Conservation (phyloP, 345 rosid species). For the Iberis pinnata region DNA sequence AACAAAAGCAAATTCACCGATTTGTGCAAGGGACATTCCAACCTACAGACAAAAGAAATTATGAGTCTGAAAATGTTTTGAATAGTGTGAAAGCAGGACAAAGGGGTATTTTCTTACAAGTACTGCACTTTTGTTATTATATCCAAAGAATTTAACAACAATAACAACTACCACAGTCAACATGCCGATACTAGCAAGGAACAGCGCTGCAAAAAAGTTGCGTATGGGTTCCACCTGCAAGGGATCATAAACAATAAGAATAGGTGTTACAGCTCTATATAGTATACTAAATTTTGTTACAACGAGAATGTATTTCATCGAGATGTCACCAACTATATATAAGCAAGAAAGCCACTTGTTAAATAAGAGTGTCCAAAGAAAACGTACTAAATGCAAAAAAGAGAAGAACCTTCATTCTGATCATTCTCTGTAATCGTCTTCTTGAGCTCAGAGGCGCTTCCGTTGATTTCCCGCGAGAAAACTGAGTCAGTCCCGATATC, state of each 20-base stretch:
- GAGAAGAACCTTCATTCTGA: constrained; percentile 49
- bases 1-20: constrained; percentile 87
- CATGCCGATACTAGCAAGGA: constrained; percentile 93
- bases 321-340: background rate
- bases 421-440: constrained; percentile 63
- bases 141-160: constrained; percentile 82
- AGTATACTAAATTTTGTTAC: background rate
- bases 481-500: constrained; percentile 20
- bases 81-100: constrained; percentile 14
- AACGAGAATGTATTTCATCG: background rate
- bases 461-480: constrained; percentile 32
- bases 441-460: constrained; percentile 33
- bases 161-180: constrained; percentile 51
- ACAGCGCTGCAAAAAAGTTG: constrained; percentile 83
- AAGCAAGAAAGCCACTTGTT: background rate
- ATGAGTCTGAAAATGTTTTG: background rate
- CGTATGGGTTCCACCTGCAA: constrained; percentile 82
- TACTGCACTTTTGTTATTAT: constrained; percentile 71
- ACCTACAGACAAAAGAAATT: constrained; percentile 19
- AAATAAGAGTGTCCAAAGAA: constrained; percentile 12
- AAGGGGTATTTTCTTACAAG: constrained; percentile 36
- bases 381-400: too few relatives aligned
- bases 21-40: constrained; percentile 67
- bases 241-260: background rate
- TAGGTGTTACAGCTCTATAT: too few relatives aligned